Evolutionary conservation across 2,329 filamentous ascomycete species (phyloP).

Genomic region (Diaporthe sp.): DNA sequence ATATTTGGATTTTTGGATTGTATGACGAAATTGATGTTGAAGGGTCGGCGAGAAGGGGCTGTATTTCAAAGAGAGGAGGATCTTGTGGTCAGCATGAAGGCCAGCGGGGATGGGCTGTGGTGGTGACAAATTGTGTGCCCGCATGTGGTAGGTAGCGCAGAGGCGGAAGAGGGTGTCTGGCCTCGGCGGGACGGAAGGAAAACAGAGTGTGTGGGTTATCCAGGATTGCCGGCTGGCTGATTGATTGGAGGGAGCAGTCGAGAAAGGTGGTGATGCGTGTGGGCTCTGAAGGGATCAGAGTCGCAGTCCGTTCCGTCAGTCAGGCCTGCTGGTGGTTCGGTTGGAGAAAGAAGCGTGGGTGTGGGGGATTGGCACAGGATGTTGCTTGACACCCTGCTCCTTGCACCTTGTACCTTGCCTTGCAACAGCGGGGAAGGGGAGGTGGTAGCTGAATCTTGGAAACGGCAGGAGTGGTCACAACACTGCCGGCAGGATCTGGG

Average conservation of each 20-base stretch:
- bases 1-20: neutral
- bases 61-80: neutral
- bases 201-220: neutral
- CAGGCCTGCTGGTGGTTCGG: neutral
- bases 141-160: conserved; percentile 19
- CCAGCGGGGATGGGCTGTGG: neutral
- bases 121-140: conserved; percentile 21
- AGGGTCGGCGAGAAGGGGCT: neutral
- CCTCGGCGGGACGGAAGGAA: conserved; percentile 10
- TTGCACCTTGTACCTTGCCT: neutral
- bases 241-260: neutral
- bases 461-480: neutral
- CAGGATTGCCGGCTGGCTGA: neutral
- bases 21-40: neutral
- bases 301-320: neutral
- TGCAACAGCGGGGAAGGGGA: conserved; percentile 13
- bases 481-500: conserved; percentile 24
- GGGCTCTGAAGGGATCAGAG: neutral
- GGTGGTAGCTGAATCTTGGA: neutral
- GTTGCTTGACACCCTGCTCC: neutral
- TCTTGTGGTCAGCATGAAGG: conserved; percentile 11
- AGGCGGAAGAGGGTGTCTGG: neutral
- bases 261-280: neutral
- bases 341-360: neutral
- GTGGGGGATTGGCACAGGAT: neutral